Evolutionary conservation across 306 rosid genomes (phyloP).

Genomic region (Chamaecrista fasciculata): DNA sequence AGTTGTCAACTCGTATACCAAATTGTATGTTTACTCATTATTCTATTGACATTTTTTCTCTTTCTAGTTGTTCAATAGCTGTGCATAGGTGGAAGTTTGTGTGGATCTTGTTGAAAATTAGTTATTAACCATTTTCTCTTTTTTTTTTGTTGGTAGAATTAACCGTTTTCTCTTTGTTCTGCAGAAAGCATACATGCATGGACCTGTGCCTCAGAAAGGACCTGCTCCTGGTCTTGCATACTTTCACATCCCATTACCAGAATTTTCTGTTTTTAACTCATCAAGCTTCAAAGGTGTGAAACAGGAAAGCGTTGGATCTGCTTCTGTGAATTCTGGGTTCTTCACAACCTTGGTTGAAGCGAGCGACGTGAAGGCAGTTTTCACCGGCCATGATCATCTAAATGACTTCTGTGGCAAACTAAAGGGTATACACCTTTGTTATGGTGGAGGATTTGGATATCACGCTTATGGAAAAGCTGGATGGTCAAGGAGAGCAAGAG

Average conservation of each 20-base stretch:
- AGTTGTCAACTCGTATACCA: too few relatives aligned
- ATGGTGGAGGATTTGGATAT: constrained; percentile 91
- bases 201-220: constrained; percentile 59
- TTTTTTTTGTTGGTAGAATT: too few relatives aligned
- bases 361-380: constrained; percentile 90
- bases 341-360: constrained; percentile 79
- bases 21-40: too few relatives aligned
- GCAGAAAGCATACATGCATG: constrained; percentile 63
- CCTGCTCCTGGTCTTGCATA: constrained; percentile 83
- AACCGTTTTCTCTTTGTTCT: neutral
- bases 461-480: constrained; percentile 96
- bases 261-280: constrained; percentile 62
- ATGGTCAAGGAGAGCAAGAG: constrained; percentile 91
- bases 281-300: constrained; percentile 72
- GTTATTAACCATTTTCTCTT: neutral
- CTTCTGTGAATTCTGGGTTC: constrained; percentile 92
- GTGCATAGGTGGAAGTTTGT: constrained; percentile 1
- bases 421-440: constrained; percentile 66
- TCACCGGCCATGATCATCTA: constrained; percentile 83
- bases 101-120: constrained; percentile 9
- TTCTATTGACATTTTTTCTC: neutral
- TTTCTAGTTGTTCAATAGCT: constrained; percentile 11
- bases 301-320: constrained; percentile 75
- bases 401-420: constrained; percentile 89
- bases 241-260: constrained; percentile 93